Evolutionary conservation across 2,329 filamentous ascomycete genomes (phyloP).

Genomic region (Chrysoporthe puriensis): DNA sequence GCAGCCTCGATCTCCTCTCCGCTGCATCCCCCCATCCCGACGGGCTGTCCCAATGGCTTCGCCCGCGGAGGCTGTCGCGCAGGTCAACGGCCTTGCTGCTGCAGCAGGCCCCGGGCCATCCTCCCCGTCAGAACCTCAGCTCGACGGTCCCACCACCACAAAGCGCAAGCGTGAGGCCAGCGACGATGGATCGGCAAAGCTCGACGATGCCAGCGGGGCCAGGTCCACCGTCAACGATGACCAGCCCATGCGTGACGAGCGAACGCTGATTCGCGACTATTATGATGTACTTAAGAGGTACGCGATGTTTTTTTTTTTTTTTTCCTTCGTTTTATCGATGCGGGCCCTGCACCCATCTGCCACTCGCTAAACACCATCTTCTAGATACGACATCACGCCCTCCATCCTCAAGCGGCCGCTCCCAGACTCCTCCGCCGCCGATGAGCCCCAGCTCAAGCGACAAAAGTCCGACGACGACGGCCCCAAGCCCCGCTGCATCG

Average conservation of each 20-base stretch:
- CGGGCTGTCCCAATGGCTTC: slow-evolving; percentile 38
- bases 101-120: slow-evolving; percentile 29
- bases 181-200: slow-evolving; percentile 35
- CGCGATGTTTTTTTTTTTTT: slow-evolving; percentile 29
- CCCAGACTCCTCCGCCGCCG: slow-evolving; percentile 45
- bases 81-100: slow-evolving; percentile 31
- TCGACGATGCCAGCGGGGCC: slow-evolving; percentile 32
- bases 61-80: slow-evolving; percentile 34
- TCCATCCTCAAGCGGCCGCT: slow-evolving; percentile 60
- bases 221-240: slow-evolving; percentile 35
- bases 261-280: slow-evolving; percentile 46
- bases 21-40: background rate
- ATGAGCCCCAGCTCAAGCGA: slow-evolving; percentile 62
- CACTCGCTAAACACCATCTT: background rate
- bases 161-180: slow-evolving; percentile 64
- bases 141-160: slow-evolving; percentile 32
- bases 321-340: background rate
- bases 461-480: slow-evolving; percentile 56
- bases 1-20: background rate
- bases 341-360: background rate
- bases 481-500: slow-evolving; percentile 48
- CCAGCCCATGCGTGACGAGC: slow-evolving; percentile 36
- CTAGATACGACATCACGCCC: slow-evolving; percentile 57
- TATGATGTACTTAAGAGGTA: slow-evolving; percentile 49
- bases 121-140: slow-evolving; percentile 26